Evolutionary conservation across 805 yeast species (phyloP).

Genomic region (Lipomyces orientalis): DNA sequence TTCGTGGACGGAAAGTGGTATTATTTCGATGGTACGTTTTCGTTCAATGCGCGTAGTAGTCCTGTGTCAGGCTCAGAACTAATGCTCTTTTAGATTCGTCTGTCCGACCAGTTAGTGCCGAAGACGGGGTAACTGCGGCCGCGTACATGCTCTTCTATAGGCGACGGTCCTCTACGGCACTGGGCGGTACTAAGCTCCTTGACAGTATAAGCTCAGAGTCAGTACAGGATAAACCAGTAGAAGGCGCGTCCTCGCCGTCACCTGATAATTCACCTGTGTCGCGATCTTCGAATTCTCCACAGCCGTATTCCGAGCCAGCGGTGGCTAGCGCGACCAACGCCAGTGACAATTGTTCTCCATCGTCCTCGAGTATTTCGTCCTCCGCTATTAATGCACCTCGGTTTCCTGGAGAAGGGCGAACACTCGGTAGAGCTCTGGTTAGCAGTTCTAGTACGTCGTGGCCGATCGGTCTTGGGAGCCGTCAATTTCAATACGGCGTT

Average conservation of each 20-base stretch:
- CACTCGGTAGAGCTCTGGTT: slow-evolving; percentile 17
- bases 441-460: background rate
- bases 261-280: background rate
- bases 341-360: background rate
- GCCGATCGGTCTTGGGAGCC: slow-evolving; percentile 1
- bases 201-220: slow-evolving; percentile 25
- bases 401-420: slow-evolving; percentile 27
- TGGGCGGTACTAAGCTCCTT: slow-evolving; percentile 39
- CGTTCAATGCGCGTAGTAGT: background rate
- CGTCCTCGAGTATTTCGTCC: slow-evolving; percentile 8
- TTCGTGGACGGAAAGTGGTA: slow-evolving; percentile 82
- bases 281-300: slow-evolving; percentile 8
- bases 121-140: slow-evolving; percentile 65
- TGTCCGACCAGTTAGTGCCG: slow-evolving; percentile 66
- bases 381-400: slow-evolving; percentile 7
- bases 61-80: background rate
- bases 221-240: background rate
- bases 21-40: slow-evolving; percentile 68
- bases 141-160: slow-evolving; percentile 89
- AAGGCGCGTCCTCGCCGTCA: background rate
- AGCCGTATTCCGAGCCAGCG: slow-evolving; percentile 10
- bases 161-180: slow-evolving; percentile 46
- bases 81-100: slow-evolving; percentile 54
- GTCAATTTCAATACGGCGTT: slow-evolving; percentile 5
- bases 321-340: background rate